These are phyloP conservation scores for Mycogone perniciosa DNA, from an alignment of 2,329 filamentous ascomycete genomes.

Conservation along the genomic window DNA sequence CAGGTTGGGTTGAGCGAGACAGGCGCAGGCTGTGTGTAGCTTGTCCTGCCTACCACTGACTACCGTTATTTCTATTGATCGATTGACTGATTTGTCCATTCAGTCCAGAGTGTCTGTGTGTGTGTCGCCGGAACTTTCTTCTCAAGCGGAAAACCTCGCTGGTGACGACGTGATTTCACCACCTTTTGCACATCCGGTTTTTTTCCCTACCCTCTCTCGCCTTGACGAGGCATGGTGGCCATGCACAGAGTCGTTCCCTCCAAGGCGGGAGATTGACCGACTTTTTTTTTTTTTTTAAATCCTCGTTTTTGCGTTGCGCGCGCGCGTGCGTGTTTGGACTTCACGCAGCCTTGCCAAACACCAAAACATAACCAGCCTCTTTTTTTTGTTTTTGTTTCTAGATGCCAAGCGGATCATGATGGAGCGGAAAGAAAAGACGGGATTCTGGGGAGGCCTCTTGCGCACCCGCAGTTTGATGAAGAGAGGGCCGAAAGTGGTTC, in stretches of 20 bases:
- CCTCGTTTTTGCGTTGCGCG: neutral
- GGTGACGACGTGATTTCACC: too few relatives aligned
- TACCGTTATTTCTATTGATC: neutral
- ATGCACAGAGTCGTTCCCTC: conserved; percentile 1
- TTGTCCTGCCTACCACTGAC: too few relatives aligned
- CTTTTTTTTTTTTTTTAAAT: conserved; percentile 7
- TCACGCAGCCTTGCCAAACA: too few relatives aligned
- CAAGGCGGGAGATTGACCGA: conserved; percentile 8
- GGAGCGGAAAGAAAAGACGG: conserved; percentile 36
- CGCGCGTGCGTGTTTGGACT: neutral
- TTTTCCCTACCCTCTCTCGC: too few relatives aligned
- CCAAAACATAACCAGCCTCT: neutral
- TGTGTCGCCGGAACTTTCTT: too few relatives aligned
- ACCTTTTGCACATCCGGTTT: too few relatives aligned
- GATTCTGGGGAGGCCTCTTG: conserved; percentile 44
- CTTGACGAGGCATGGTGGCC: neutral
- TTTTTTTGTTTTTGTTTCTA: neutral
- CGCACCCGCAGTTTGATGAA: conserved; percentile 39
- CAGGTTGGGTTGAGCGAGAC: too few relatives aligned
- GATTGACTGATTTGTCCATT: neutral
- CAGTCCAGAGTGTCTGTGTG: too few relatives aligned
- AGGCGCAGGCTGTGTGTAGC: too few relatives aligned
- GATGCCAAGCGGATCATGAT: conserved; percentile 19
- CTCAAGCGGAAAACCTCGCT: too few relatives aligned
- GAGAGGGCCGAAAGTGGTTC: conserved; percentile 12